A percentile compares a stretch with the other conserved stretches of the same genome.
Conservation (phyloP, 495 filamentous ascomycete genomes). For the Apodospora peruviana region DNA sequence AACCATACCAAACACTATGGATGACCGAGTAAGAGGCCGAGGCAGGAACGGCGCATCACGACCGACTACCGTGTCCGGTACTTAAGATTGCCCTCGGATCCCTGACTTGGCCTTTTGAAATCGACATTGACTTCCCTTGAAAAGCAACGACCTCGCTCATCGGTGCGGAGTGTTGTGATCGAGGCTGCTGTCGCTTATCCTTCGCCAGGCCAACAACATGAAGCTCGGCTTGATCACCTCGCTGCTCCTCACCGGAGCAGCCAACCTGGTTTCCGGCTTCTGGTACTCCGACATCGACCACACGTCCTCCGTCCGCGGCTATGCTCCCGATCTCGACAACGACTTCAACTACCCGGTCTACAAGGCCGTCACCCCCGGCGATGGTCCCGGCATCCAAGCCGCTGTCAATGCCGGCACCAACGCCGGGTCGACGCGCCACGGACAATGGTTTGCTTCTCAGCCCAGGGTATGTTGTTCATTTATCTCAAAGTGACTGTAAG, state of each 20-base stretch:
- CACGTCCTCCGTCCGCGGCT: constrained; percentile 23
- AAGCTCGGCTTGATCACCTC: background rate
- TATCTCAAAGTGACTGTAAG: no score
- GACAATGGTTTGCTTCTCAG: constrained; percentile 36
- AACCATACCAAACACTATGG: no score
- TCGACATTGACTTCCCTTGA: no score
- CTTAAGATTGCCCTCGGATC: no score
- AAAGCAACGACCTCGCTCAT: no score
- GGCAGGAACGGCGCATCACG: no score
- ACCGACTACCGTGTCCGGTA: no score
- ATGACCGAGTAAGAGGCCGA: no score
- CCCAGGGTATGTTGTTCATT: constrained; percentile 28
- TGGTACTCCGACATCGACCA: constrained; percentile 36
- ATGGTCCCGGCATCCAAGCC: constrained; percentile 23
- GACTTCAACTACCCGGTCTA: constrained; percentile 31
- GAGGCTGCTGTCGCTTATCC: no score
- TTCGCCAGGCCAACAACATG: no score
- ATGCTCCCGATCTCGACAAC: constrained; percentile 31
- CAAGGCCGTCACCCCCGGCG: constrained; percentile 25
- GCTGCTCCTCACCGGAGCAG: background rate
- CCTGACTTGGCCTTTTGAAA: no score
- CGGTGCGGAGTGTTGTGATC: no score
- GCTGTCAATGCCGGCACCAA: constrained; percentile 29
- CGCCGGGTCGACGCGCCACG: constrained; percentile 22
- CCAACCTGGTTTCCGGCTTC: constrained; percentile 19